These are phyloP conservation scores for Sporisorium graminicola DNA, from an alignment of 1,284 basidiomycete species.

Conservation along the genomic window DNA sequence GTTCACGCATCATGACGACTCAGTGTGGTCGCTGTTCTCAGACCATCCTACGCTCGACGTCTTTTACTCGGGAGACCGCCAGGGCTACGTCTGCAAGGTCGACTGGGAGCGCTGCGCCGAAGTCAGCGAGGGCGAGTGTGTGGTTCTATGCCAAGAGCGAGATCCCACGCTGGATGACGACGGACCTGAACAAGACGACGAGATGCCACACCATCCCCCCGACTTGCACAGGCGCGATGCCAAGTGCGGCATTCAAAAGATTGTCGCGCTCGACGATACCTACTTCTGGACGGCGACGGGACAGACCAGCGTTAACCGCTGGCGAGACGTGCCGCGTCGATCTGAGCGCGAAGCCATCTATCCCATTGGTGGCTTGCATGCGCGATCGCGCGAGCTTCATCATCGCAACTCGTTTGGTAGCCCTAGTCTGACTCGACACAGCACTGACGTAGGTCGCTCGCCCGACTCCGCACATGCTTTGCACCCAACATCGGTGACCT, in stretches of 20 bases:
- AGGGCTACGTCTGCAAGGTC: slow-evolving; percentile 88
- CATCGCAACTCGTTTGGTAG: slow-evolving; percentile 36
- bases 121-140: slow-evolving; percentile 87
- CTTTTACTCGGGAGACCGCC: slow-evolving; percentile 95
- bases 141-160: slow-evolving; percentile 74
- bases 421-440: slow-evolving; percentile 26
- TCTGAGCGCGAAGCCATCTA: slow-evolving; percentile 53
- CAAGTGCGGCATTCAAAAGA: slow-evolving; percentile 81
- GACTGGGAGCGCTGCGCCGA: slow-evolving; percentile 86
- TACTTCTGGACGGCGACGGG: slow-evolving; percentile 92
- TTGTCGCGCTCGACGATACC: slow-evolving; percentile 85
- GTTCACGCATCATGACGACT: slow-evolving; percentile 93
- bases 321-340: slow-evolving; percentile 75
- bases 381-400: slow-evolving; percentile 21
- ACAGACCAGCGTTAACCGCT: slow-evolving; percentile 82
- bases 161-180: slow-evolving; percentile 18
- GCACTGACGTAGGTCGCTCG: slow-evolving; percentile 32
- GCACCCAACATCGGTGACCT: slow-evolving; percentile 44
- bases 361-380: slow-evolving; percentile 36
- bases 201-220: slow-evolving; percentile 13
- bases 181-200: slow-evolving; percentile 3
- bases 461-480: slow-evolving; percentile 19
- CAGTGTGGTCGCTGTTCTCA: slow-evolving; percentile 93
- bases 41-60: slow-evolving; percentile 87
- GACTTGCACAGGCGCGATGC: slow-evolving; percentile 69